Conservation (phyloP, 148 eudicot species). For the Heliosperma pusillum region DNA sequence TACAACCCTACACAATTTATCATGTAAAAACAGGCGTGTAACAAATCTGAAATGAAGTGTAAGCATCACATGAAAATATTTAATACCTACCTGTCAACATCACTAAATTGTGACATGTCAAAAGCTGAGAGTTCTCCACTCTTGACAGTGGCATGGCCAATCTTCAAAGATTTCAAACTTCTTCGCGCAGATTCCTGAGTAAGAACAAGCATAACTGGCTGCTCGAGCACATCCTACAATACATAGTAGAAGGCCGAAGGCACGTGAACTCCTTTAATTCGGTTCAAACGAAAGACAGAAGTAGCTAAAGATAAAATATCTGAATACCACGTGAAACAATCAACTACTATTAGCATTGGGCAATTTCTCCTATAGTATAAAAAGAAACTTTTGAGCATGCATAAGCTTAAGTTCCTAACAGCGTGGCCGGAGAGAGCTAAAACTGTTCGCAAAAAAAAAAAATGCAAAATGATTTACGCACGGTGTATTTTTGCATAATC, state of each 20-base stretch:
- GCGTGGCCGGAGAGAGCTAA: too few relatives aligned
- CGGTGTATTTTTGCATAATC: constrained; percentile 74
- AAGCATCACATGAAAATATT: constrained; percentile 7
- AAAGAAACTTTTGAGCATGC: neutral
- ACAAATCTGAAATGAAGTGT: constrained; percentile 2
- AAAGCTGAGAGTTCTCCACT: constrained; percentile 33
- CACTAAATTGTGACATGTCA: constrained; percentile 36
- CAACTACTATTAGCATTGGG: neutral
- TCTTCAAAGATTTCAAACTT: constrained; percentile 30
- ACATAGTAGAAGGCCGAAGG: neutral
- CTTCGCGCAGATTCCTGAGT: constrained; percentile 43
- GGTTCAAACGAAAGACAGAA: neutral
- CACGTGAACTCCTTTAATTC: too few relatives aligned
- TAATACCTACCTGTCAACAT: constrained; percentile 41
- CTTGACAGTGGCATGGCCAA: constrained; percentile 37
- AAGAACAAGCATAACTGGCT: constrained; percentile 64
- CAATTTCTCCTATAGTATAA: neutral
- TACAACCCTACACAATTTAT: constrained; percentile 32
- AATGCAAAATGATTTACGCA: constrained; percentile 34
- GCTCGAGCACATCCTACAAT: constrained; percentile 69
- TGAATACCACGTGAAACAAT: neutral
- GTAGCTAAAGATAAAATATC: neutral
- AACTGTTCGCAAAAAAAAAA: neutral
- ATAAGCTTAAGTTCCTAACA: neutral
- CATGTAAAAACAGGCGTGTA: constrained; percentile 13